Percentiles rank a stretch among this genome's conserved stretches.
phyloP scores from a whole-genome alignment of 768 basidiomycete species.

The Exsudoporus frostii region DNA sequence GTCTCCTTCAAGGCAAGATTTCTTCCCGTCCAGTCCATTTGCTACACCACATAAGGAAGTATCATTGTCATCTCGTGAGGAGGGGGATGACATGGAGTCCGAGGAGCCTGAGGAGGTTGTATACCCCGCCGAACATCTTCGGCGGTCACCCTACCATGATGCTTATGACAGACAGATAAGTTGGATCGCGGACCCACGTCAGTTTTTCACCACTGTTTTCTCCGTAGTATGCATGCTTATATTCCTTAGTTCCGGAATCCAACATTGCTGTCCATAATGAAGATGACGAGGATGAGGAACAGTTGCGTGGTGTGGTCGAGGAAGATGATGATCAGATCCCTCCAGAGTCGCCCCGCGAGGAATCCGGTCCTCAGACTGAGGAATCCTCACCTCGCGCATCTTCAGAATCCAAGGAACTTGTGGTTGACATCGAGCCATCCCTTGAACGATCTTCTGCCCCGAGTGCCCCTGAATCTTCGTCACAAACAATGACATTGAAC shows the following conservation, averaged over 20 bases:
- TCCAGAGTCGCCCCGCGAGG: slow-evolving; percentile 47
- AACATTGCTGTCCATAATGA: slow-evolving; percentile 61
- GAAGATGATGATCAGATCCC: slow-evolving; percentile 53
- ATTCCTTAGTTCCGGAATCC: slow-evolving; percentile 50
- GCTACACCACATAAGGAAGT: slow-evolving; percentile 67
- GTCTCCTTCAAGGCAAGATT: slow-evolving; percentile 53
- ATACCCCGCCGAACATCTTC: slow-evolving; percentile 55
- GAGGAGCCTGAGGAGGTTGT: slow-evolving; percentile 57
- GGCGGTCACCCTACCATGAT: slow-evolving; percentile 49
- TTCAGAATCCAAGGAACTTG: slow-evolving; percentile 55
- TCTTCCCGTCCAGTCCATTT: slow-evolving; percentile 69
- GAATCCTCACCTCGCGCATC: slow-evolving; percentile 56
- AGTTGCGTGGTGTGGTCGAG: slow-evolving; percentile 33
- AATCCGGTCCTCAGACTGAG: slow-evolving; percentile 45
- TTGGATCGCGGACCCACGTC: slow-evolving; percentile 76
- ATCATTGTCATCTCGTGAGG: slow-evolving; percentile 44
- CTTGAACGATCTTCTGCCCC: slow-evolving; percentile 46
- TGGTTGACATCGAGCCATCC: slow-evolving; percentile 62
- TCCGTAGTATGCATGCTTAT: slow-evolving; percentile 10
- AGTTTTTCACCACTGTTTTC: slow-evolving; percentile 21
- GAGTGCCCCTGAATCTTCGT: slow-evolving; percentile 49
- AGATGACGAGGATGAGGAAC: slow-evolving; percentile 44
- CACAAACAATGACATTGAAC: slow-evolving; percentile 44
- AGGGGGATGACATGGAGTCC: slow-evolving; percentile 45
- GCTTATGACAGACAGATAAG: slow-evolving; percentile 59